phyloP scores from a whole-genome alignment of 1,139 yeast genomes.

The Candida pseudoviswanathii region DNA sequence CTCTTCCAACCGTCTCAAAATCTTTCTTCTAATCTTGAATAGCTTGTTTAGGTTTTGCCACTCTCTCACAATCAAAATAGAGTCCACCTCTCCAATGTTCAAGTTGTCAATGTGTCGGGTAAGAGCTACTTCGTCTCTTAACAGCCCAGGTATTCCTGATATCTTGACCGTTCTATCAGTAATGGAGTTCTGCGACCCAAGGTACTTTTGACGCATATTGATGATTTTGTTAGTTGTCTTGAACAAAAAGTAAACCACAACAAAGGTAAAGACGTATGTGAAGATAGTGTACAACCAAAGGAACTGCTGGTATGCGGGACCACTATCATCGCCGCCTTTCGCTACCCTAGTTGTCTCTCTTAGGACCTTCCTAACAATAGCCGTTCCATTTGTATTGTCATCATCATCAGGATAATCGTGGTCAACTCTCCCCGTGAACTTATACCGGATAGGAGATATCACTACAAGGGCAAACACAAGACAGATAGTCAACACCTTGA shows the following conservation, averaged over 20 bases:
- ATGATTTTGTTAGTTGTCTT: conserved; percentile 40
- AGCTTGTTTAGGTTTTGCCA: conserved; percentile 75
- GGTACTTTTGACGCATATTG: conserved; percentile 41
- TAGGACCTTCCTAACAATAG: background rate
- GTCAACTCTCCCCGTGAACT: conserved; percentile 70
- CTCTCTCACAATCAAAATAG: conserved; percentile 78
- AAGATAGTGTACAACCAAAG: conserved; percentile 46
- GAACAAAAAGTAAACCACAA: conserved; percentile 37
- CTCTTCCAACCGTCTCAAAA: conserved; percentile 62
- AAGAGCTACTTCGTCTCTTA: conserved; percentile 69
- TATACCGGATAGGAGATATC: conserved; percentile 73
- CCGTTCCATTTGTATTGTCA: conserved; percentile 7
- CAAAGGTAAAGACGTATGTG: conserved; percentile 43
- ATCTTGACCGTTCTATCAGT: conserved; percentile 50
- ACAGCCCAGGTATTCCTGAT: conserved; percentile 66
- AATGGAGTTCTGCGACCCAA: conserved; percentile 46
- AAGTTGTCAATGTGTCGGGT: conserved; percentile 74
- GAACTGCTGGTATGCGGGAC: conserved; percentile 22
- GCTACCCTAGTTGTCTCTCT: background rate
- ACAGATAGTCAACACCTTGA: conserved; percentile 59
- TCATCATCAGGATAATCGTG: conserved; percentile 40
- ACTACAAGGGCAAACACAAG: conserved; percentile 64
- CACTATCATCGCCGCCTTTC: background rate
- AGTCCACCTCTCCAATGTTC: conserved; percentile 77
- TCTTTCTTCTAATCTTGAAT: conserved; percentile 56